Evolutionary conservation across 176 grass and related monocot genomes (phyloP).

Genomic region (Paspalum vaginatum): DNA sequence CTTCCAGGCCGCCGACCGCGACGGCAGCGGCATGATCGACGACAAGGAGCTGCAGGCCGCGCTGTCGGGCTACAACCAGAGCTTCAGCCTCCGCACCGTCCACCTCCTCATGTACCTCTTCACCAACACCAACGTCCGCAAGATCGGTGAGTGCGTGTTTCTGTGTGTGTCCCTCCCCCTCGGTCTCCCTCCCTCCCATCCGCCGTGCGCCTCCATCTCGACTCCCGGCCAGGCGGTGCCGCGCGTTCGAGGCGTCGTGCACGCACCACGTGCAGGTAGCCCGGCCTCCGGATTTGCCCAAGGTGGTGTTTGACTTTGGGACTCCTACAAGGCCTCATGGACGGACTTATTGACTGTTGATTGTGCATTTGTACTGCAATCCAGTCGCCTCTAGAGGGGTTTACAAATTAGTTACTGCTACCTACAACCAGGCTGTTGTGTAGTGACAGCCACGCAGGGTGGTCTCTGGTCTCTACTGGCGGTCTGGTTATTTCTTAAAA

Average conservation of each 20-base stretch:
- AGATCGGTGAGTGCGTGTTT: conserved; percentile 58
- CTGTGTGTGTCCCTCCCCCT: no score
- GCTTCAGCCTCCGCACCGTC: conserved; percentile 88
- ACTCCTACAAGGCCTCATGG: background rate
- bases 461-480: background rate
- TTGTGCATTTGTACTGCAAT: no score
- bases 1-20: conserved; percentile 90
- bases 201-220: no score
- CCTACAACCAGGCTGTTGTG: no score
- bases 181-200: no score
- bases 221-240: no score
- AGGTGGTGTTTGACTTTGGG: background rate
- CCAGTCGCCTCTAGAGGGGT: background rate
- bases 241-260: no score
- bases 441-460: background rate
- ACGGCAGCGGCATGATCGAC: conserved; percentile 89
- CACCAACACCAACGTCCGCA: conserved; percentile 83
- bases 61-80: conserved; percentile 78
- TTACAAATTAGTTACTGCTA: background rate
- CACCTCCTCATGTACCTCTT: conserved; percentile 99
- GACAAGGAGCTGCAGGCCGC: conserved; percentile 95
- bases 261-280: no score
- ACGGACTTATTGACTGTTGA: no score
- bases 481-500: background rate
- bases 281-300: no score